A percentile compares a stretch with the other conserved stretches of the same genome.
phyloP scores from a whole-genome alignment of 139 green algal species.

The Chlamydomonas sphaeroides region DNA sequence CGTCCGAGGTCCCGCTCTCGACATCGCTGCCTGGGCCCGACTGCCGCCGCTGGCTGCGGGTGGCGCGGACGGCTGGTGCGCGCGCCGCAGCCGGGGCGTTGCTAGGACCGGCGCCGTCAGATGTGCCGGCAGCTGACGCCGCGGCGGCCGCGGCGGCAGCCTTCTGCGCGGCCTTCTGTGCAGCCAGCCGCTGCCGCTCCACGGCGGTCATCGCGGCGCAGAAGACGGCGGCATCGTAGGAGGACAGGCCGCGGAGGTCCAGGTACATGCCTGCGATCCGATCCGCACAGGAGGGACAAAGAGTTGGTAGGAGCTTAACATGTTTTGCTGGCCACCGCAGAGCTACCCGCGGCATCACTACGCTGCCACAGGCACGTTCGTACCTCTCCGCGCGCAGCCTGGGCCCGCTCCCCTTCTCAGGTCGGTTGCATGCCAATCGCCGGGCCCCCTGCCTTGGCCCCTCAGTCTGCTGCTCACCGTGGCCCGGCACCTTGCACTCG shows the following conservation, averaged over 20 bases:
- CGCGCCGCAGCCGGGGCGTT: background rate
- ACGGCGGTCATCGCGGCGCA: constrained; percentile 39
- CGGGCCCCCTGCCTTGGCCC: too few species aligned
- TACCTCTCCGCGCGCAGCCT: too few species aligned
- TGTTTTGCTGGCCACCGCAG: too few species aligned
- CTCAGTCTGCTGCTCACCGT: constrained; percentile 34
- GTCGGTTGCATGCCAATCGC: too few species aligned
- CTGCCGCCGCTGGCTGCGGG: too few species aligned
- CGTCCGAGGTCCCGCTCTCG: background rate
- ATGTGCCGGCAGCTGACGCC: background rate
- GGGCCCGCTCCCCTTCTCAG: too few species aligned
- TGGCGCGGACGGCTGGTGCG: background rate
- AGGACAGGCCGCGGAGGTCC: constrained; percentile 38
- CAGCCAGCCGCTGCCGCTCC: constrained; percentile 21
- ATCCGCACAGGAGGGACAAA: too few species aligned
- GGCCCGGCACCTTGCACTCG: constrained; percentile 49
- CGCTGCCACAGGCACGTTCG: too few species aligned
- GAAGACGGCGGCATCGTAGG: constrained; percentile 40
- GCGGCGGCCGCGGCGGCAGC: background rate
- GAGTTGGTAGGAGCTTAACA: too few species aligned
- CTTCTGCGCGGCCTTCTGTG: background rate
- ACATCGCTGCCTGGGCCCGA: too few species aligned
- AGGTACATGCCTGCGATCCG: constrained; percentile 33
- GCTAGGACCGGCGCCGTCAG: background rate
- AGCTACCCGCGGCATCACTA: too few species aligned